Conservation (phyloP, 257 asterid genomes). For the Cynanchum wilfordii region DNA sequence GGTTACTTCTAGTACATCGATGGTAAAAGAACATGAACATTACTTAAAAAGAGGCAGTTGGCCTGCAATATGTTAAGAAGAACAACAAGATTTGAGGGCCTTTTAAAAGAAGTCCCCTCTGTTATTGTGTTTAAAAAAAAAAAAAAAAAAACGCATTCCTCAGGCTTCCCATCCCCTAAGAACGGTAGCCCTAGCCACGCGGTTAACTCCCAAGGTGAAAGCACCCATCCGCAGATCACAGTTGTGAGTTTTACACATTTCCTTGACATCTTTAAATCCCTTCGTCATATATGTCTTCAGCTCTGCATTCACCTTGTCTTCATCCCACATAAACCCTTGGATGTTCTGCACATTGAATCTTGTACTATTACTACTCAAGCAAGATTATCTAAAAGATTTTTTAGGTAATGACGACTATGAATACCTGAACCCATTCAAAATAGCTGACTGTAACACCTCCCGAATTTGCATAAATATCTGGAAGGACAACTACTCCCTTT, state of each 20-base stretch:
- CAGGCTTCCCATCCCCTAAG: conserved; percentile 97
- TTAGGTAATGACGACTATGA: neutral
- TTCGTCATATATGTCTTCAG: conserved; percentile 72
- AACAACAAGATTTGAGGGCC: neutral
- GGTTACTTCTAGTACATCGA: neutral
- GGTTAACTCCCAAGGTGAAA: conserved; percentile 77
- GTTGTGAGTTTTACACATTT: conserved; percentile 71
- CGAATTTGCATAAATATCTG: conserved; percentile 75
- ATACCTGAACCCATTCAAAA: conserved; percentile 94
- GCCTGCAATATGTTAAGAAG: neutral
- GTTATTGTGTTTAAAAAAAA: neutral
- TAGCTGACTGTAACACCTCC: conserved; percentile 87
- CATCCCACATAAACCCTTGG: conserved; percentile 98
- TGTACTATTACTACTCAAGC: neutral
- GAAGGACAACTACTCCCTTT: conserved; percentile 74
- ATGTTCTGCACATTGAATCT: conserved; percentile 44
- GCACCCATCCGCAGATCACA: conserved; percentile 94
- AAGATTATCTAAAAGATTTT: neutral
- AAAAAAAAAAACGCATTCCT: neutral
- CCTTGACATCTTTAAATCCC: conserved; percentile 65
- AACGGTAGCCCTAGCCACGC: conserved; percentile 80
- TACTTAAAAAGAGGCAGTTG: neutral
- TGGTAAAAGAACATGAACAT: neutral
- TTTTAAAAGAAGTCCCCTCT: neutral
- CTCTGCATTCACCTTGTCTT: conserved; percentile 75